These are phyloP conservation scores for Pinus albicaulis DNA, from an alignment of 75 land plant genomes.

Conservation along the genomic window DNA sequence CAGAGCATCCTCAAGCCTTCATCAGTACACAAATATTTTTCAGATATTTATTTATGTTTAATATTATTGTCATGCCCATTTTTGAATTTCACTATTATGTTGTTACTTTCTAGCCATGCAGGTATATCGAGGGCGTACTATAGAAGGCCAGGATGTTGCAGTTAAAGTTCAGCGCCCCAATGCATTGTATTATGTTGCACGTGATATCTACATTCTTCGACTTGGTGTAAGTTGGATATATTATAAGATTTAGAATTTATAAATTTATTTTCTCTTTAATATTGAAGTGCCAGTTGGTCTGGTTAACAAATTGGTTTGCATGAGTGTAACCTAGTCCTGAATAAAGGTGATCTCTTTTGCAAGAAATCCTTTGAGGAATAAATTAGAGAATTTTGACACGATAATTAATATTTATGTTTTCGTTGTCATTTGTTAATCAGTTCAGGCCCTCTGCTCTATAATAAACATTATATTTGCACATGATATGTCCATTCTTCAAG, in stretches of 20 bases:
- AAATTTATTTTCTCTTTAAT: background rate
- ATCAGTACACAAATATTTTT: background rate
- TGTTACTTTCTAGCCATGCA: conserved; percentile 16
- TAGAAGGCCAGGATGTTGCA: conserved; percentile 83
- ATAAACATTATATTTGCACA: too few species aligned
- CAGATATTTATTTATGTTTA: background rate
- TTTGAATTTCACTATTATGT: background rate
- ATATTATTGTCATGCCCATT: background rate
- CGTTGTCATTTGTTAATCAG: background rate
- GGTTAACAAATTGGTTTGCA: background rate
- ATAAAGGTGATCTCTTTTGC: background rate
- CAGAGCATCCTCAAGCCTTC: background rate
- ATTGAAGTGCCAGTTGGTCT: background rate
- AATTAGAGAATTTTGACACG: background rate
- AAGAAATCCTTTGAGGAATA: background rate
- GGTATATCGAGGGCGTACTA: conserved; percentile 85
- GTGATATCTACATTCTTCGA: conserved; percentile 94
- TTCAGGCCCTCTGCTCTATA: background rate
- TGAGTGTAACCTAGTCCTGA: background rate
- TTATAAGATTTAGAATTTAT: background rate
- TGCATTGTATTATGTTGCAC: conserved; percentile 64
- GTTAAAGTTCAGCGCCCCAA: conserved; percentile 99
- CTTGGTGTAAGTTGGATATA: conserved; percentile 60
- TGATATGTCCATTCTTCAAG: too few species aligned
- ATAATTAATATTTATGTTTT: background rate